Evolutionary conservation across 306 rosid species (phyloP).

Genomic region (Corylus avellana): DNA sequence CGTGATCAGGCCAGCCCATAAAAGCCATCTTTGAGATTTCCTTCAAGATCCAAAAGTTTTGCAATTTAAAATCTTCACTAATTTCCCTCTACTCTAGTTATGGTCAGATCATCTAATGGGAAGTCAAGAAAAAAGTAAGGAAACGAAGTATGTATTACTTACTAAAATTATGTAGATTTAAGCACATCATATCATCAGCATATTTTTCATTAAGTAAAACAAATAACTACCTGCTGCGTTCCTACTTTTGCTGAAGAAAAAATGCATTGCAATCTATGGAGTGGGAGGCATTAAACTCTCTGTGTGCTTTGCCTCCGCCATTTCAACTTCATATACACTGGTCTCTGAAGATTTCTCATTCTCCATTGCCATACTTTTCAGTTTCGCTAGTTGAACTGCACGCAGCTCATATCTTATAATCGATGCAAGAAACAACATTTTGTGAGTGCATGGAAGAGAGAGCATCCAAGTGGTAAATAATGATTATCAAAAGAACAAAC

Average conservation of each 20-base stretch:
- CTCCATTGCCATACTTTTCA: slow-evolving; percentile 54
- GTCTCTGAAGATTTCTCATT: slow-evolving; percentile 52
- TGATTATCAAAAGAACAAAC: not conserved
- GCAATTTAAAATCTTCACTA: not conserved
- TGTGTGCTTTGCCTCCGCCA: slow-evolving; percentile 64
- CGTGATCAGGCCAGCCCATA: not conserved
- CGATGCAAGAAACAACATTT: slow-evolving; percentile 20
- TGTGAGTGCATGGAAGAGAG: not conserved
- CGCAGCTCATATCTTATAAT: slow-evolving; percentile 74
- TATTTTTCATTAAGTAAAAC: not conserved
- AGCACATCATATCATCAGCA: not conserved
- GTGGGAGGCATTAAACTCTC: slow-evolving; percentile 37
- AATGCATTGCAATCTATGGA: slow-evolving; percentile 33
- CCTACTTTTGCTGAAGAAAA: slow-evolving; percentile 3
- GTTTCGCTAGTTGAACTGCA: slow-evolving; percentile 58
- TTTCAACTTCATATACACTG: slow-evolving; percentile 67
- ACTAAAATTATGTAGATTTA: not conserved
- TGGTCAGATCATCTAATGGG: not conserved
- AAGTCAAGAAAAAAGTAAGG: not conserved
- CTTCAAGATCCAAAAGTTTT: not conserved
- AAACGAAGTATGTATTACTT: not conserved
- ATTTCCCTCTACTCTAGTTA: not conserved
- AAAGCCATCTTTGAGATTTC: not conserved
- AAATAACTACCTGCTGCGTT: not conserved
- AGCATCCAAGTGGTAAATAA: not conserved